A percentile compares a stretch with the other conserved stretches of the same genome.
phyloP scores from a whole-genome alignment of 2,329 filamentous ascomycete species.

The Cladobotryum mycophilum region DNA sequence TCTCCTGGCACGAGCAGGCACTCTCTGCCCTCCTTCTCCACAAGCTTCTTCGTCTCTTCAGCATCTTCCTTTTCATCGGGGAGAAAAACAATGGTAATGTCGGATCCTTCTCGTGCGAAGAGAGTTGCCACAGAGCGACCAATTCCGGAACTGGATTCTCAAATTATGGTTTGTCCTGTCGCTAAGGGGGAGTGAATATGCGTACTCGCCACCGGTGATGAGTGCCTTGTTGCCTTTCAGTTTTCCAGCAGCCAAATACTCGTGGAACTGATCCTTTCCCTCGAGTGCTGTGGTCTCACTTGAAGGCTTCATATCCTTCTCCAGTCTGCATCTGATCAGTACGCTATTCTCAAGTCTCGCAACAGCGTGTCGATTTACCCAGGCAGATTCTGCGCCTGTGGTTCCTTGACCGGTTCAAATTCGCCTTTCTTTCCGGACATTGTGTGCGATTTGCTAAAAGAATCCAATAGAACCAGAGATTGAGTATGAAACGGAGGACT shows the following conservation, averaged over 20 bases:
- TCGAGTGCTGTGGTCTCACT: constrained; percentile 37
- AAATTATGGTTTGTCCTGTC: not conserved
- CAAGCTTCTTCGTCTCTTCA: constrained; percentile 62
- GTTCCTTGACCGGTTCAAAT: constrained; percentile 22
- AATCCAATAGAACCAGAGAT: too few species aligned
- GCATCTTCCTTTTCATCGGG: constrained; percentile 72
- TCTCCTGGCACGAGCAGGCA: constrained; percentile 61
- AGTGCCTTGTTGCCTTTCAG: constrained; percentile 67
- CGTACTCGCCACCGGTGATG: constrained; percentile 71
- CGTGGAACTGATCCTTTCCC: constrained; percentile 30
- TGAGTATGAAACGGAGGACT: too few species aligned
- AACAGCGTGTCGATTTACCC: constrained; percentile 20
- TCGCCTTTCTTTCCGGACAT: constrained; percentile 5
- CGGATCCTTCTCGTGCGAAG: constrained; percentile 75
- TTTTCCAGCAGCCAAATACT: constrained; percentile 70
- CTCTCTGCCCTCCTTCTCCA: constrained; percentile 60
- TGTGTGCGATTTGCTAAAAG: constrained; percentile 15
- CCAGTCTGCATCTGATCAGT: constrained; percentile 19
- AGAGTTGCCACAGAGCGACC: constrained; percentile 69
- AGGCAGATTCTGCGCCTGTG: constrained; percentile 32
- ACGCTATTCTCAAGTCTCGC: not conserved
- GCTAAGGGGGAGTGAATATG: constrained; percentile 1
- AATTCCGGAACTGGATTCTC: constrained; percentile 47
- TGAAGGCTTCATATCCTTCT: constrained; percentile 32
- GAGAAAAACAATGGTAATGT: constrained; percentile 66